Conservation (phyloP, 106 monocot genomes). For the Allium sativum region DNA sequence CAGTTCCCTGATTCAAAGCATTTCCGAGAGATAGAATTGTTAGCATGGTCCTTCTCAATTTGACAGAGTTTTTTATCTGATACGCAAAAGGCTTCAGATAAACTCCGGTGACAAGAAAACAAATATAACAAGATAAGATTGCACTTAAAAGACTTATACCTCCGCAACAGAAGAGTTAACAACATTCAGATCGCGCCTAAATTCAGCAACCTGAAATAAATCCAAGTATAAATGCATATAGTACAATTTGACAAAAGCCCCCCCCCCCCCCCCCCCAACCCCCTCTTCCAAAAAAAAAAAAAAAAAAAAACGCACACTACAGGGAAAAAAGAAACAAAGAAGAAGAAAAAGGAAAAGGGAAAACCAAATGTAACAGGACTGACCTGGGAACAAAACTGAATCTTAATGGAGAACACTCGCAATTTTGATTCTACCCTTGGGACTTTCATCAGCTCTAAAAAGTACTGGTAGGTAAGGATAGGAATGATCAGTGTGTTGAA, state of each 20-base stretch:
- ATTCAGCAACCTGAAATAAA: constrained; percentile 55
- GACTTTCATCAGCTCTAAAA: constrained; percentile 93
- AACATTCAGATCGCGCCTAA: constrained; percentile 54
- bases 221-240: too few species aligned
- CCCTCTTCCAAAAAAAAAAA: too few species aligned
- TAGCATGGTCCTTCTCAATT: constrained; percentile 94
- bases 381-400: constrained; percentile 80
- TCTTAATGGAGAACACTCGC: constrained; percentile 82
- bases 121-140: neutral
- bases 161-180: constrained; percentile 71
- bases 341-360: neutral
- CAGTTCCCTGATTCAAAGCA: constrained; percentile 94
- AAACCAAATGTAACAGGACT: neutral
- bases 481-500: neutral
- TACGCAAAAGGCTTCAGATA: neutral
- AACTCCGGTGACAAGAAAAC: neutral
- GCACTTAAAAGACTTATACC: constrained; percentile 19
- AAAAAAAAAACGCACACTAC: neutral
- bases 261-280: too few species aligned
- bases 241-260: too few species aligned
- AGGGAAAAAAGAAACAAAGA: neutral
- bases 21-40: constrained; percentile 97
- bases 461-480: constrained; percentile 40
- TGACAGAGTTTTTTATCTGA: constrained; percentile 75
- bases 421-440: constrained; percentile 94